A percentile compares a stretch with the other conserved stretches of the same genome.
phyloP scores from a whole-genome alignment of 2,329 filamentous ascomycete species.

The Aspergillus luchuensis region DNA sequence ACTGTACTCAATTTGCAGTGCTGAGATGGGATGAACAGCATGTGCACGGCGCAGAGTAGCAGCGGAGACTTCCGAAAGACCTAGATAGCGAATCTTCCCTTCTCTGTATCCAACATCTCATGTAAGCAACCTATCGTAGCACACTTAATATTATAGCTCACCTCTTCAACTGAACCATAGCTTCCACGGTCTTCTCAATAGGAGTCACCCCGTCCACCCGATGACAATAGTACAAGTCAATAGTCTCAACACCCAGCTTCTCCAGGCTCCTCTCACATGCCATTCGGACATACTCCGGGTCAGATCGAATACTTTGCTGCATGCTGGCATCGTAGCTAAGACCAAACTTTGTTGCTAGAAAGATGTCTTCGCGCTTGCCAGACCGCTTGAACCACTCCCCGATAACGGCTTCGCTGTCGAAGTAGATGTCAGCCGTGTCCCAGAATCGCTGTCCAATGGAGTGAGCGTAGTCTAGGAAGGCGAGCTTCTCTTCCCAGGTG shows the following conservation, averaged over 20 bases:
- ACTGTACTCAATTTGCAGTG: conserved; percentile 56
- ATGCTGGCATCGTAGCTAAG: conserved; percentile 23
- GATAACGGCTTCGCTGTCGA: conserved; percentile 32
- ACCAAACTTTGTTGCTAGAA: conserved; percentile 46
- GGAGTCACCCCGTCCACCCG: conserved; percentile 47
- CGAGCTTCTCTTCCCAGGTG: conserved; percentile 17
- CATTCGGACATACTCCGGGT: conserved; percentile 39
- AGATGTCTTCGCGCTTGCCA: conserved; percentile 43
- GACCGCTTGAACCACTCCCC: conserved; percentile 46
- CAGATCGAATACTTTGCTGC: conserved; percentile 31
- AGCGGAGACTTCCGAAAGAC: conserved; percentile 50
- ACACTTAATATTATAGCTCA: conserved; percentile 11
- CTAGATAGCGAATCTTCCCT: conserved; percentile 55
- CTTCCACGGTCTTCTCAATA: conserved; percentile 48
- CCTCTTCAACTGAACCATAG: conserved; percentile 48
- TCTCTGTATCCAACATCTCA: conserved; percentile 21
- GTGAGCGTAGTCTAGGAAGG: conserved; percentile 35
- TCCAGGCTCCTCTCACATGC: conserved; percentile 41
- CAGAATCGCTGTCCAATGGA: conserved; percentile 34
- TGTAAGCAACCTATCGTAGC: too few species aligned
- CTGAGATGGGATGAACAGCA: conserved; percentile 50
- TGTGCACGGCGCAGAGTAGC: conserved; percentile 52
- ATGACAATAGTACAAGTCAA: conserved; percentile 51
- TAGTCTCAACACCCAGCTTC: conserved; percentile 39
- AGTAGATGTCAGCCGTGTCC: conserved; percentile 39